A percentile compares a stretch with the other conserved stretches of the same genome.
Conservation (phyloP, 2,329 filamentous ascomycete genomes). For the Aureobasidium melanogenum region DNA sequence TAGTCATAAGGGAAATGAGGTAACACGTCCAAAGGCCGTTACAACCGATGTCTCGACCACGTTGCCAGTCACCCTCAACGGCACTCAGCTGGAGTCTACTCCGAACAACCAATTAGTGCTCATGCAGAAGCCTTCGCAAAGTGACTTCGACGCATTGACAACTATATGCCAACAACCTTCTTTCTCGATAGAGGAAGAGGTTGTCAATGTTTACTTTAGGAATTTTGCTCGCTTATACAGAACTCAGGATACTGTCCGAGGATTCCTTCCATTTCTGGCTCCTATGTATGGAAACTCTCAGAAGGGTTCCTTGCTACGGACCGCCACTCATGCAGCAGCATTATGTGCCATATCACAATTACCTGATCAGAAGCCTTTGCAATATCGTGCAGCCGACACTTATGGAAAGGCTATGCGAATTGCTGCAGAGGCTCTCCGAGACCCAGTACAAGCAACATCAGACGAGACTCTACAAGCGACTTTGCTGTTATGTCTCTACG, state of each 20-base stretch:
- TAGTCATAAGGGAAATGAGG: background rate
- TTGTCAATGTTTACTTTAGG: slow-evolving; percentile 5
- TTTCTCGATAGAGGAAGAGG: slow-evolving; percentile 9
- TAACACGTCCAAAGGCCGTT: background rate
- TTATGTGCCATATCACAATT: slow-evolving; percentile 11
- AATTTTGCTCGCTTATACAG: slow-evolving; percentile 2
- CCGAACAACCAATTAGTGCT: background rate
- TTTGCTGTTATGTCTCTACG: slow-evolving; percentile 51
- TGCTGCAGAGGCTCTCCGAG: slow-evolving; percentile 44
- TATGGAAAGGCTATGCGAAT: slow-evolving; percentile 8
- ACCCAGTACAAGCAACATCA: slow-evolving; percentile 41
- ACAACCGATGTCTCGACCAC: background rate
- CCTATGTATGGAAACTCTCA: background rate
- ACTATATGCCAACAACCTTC: slow-evolving; percentile 27
- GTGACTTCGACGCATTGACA: slow-evolving; percentile 39
- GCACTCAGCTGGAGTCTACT: background rate
- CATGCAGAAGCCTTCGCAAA: background rate
- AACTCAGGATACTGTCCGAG: background rate
- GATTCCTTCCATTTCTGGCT: slow-evolving; percentile 5
- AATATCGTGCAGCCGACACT: background rate
- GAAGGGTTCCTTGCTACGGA: background rate
- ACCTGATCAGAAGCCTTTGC: background rate
- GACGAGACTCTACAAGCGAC: slow-evolving; percentile 53
- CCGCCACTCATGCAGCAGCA: slow-evolving; percentile 5
- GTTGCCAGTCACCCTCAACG: no score